Percentiles rank a stretch among this genome's conserved stretches.
phyloP scores from a whole-genome alignment of 257 asterid species.

The Jacaranda copaia region DNA sequence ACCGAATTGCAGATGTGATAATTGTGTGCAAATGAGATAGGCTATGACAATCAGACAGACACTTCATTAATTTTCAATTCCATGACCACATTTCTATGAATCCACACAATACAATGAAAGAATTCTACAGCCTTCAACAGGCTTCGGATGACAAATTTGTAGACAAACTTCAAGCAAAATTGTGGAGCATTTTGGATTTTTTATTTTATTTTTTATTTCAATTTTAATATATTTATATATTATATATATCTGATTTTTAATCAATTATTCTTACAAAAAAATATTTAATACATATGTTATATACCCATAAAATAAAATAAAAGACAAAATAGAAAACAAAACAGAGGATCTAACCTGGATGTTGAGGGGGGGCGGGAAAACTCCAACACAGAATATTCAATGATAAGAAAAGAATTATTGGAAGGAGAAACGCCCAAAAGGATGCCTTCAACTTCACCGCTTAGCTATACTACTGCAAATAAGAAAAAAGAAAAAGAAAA shows the following conservation, averaged over 20 bases:
- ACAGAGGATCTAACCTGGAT: too few species aligned
- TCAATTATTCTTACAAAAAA: background rate
- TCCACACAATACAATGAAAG: background rate
- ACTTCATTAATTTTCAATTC: background rate
- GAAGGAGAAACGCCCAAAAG: background rate
- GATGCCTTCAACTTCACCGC: slow-evolving; percentile 12
- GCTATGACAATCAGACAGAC: background rate
- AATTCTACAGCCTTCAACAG: too few species aligned
- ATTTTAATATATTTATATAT: background rate
- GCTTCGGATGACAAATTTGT: background rate
- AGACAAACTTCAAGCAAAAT: background rate
- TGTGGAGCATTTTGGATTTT: background rate
- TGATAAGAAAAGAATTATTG: background rate
- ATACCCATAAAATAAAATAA: too few species aligned
- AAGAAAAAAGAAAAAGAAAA: background rate
- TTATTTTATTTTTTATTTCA: too few species aligned
- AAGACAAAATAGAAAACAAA: too few species aligned
- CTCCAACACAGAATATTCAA: background rate
- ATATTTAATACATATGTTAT: too few species aligned
- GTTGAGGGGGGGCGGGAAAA: background rate
- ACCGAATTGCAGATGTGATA: background rate
- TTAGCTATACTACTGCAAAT: slow-evolving; percentile 1
- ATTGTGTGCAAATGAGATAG: background rate
- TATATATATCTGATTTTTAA: background rate
- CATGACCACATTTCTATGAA: background rate